phyloP scores from a whole-genome alignment of 768 basidiomycete species.

The Kwoniella pini region DNA sequence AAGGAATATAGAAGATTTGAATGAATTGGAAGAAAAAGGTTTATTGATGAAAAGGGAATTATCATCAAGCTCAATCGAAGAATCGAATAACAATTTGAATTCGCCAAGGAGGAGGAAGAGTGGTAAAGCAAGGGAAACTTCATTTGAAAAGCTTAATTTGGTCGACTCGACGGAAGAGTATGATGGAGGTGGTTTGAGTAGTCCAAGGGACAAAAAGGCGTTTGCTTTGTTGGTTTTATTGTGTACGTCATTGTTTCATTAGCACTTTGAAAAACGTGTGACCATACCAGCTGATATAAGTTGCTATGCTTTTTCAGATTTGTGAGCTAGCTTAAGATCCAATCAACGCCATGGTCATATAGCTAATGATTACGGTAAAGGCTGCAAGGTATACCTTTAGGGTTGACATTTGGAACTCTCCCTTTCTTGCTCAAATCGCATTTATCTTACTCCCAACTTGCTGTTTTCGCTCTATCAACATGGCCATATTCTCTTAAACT shows the following conservation, averaged over 20 bases:
- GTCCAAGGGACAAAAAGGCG: slow-evolving; percentile 74
- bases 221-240: slow-evolving; percentile 82
- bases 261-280: background rate
- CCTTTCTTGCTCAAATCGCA: slow-evolving; percentile 95
- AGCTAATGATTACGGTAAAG: slow-evolving; percentile 35
- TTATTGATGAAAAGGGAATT: slow-evolving; percentile 24
- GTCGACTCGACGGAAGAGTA: slow-evolving; percentile 18
- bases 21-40: slow-evolving; percentile 48
- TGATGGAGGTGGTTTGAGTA: slow-evolving; percentile 56
- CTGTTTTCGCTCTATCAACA: slow-evolving; percentile 84
- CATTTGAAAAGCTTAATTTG: slow-evolving; percentile 10
- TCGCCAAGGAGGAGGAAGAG: slow-evolving; percentile 4
- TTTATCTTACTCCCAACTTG: slow-evolving; percentile 94
- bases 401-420: slow-evolving; percentile 91
- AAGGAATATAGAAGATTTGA: slow-evolving; percentile 42
- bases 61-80: slow-evolving; percentile 3
- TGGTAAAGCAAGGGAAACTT: slow-evolving; percentile 18
- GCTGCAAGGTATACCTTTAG: slow-evolving; percentile 87
- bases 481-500: slow-evolving; percentile 85
- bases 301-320: background rate
- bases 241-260: slow-evolving; percentile 61
- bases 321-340: background rate
- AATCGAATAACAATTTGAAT: background rate
- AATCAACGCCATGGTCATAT: too few relatives aligned
- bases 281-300: background rate